A percentile compares a stretch with the other conserved stretches of the same genome.
phyloP scores from a whole-genome alignment of 2,329 filamentous ascomycete genomes.

The Paecilomyces formosus region DNA sequence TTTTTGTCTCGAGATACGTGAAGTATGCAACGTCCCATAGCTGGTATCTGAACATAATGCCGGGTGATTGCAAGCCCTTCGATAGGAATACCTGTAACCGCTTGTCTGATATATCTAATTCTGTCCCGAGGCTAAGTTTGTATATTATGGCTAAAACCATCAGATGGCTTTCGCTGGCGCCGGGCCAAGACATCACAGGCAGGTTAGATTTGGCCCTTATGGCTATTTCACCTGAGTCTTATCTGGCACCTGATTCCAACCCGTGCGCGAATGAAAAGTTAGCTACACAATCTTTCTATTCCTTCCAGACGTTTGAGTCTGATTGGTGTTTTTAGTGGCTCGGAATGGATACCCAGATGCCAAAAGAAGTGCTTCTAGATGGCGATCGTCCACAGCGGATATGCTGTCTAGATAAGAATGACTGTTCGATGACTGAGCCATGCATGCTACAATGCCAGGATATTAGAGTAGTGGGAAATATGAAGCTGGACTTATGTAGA shows the following conservation, averaged over 20 bases:
- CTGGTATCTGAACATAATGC: background rate
- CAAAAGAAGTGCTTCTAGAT: background rate
- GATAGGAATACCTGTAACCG: background rate
- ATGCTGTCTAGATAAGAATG: background rate
- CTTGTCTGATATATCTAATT: too few relatives aligned
- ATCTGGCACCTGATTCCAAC: background rate
- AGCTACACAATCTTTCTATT: background rate
- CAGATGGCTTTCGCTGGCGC: background rate
- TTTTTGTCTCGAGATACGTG: too few relatives aligned
- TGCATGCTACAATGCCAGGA: background rate
- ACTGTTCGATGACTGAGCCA: background rate
- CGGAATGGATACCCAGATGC: background rate
- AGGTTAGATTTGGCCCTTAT: background rate
- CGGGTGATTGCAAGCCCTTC: background rate
- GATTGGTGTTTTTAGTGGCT: background rate
- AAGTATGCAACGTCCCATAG: background rate
- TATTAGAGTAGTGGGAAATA: background rate
- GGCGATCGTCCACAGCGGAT: background rate
- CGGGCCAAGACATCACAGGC: background rate
- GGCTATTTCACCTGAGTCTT: background rate
- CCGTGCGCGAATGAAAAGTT: background rate
- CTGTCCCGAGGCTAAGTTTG: too few relatives aligned
- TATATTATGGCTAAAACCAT: background rate
- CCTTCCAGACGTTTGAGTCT: background rate
- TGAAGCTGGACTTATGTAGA: background rate